phyloP scores from a whole-genome alignment of 108 stramenopile genomes.

The Fistulifera solaris region DNA sequence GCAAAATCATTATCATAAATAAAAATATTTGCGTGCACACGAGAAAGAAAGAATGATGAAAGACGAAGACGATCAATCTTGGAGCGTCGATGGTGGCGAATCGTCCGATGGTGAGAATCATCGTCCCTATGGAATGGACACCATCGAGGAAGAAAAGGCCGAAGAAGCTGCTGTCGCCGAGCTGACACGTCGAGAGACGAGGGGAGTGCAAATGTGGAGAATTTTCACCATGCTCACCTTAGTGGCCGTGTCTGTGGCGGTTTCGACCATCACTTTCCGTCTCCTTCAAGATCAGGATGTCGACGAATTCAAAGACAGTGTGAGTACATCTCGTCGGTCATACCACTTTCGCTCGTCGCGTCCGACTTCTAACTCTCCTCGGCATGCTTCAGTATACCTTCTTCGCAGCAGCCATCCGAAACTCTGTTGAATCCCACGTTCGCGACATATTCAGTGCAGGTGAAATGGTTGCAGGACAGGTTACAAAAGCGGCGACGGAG shows the following conservation, averaged over 20 bases:
- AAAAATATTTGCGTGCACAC: no score
- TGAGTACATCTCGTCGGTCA: neutral
- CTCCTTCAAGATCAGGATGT: neutral
- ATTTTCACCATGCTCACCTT: neutral
- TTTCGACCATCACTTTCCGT: neutral
- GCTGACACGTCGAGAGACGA: conserved; percentile 1
- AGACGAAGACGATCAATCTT: no score
- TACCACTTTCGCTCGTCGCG: neutral
- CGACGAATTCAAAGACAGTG: neutral
- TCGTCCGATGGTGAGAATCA: no score
- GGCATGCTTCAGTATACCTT: neutral
- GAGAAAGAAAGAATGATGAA: no score
- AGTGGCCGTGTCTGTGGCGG: neutral
- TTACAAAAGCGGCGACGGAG: neutral
- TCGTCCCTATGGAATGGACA: no score
- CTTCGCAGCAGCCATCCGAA: conserved; percentile 3
- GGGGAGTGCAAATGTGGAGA: neutral
- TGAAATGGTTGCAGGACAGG: neutral
- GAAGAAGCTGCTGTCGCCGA: neutral
- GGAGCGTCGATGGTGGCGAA: no score
- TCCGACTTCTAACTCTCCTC: neutral
- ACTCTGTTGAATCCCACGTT: neutral
- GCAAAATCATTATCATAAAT: no score
- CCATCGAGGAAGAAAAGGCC: no score
- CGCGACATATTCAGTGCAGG: neutral